Evolutionary conservation across 176 grass and related monocot genomes (phyloP), one percentile per base, ranked within the genome.

Genomic region (Bolboschoenus planiculmis): DNA sequence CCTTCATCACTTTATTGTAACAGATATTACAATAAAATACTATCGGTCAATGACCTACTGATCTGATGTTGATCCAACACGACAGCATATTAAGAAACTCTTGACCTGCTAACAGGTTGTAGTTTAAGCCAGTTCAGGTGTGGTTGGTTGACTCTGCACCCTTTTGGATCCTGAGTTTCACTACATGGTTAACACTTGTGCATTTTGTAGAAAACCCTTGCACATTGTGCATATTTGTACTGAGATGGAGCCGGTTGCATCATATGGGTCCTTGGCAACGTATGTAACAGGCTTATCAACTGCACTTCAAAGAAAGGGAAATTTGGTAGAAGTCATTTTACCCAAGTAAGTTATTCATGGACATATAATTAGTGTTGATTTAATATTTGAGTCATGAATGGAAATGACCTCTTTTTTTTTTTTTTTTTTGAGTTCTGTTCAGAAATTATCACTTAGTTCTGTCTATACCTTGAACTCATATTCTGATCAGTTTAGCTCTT

Each of bases 311-410:
- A 87, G 82, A 89, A 78, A 80, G 34, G 87, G 87, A 70, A 89
- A 87, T 75, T 85, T 89, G 58, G 87, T 92, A 80, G 87, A 92
- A 71, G 82, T 89, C 71, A 89, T 92, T 79, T 81, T 92, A 24
- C 90, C 90, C 79, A 92, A 85, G 90, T 89, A 89, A n/a, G 78
- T 27, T 74, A 11, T 61, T 63, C 78, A 24, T 24, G 66, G 18
- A 71, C 37, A 71, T 43, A 71, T 4, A 33, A 31, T 42, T 71
- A 24, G 26, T 24, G n/a, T 40, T 71, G 0, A 44, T 13, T 66
- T 20, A 66, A 34, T 66, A 66, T 71, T 37, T 20, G 30, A 1
- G 35, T 20, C 44, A 20, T 23, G 18, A 43, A 23, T 4, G 9
- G 33, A 71, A 43, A 44, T 71, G n/a, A 40, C 37, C 37, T 66